A percentile compares a stretch with the other conserved stretches of the same genome.
These are phyloP conservation scores for Beauveria pseudobassiana DNA, from an alignment of 2,329 filamentous ascomycete genomes.

Conservation along the genomic window DNA sequence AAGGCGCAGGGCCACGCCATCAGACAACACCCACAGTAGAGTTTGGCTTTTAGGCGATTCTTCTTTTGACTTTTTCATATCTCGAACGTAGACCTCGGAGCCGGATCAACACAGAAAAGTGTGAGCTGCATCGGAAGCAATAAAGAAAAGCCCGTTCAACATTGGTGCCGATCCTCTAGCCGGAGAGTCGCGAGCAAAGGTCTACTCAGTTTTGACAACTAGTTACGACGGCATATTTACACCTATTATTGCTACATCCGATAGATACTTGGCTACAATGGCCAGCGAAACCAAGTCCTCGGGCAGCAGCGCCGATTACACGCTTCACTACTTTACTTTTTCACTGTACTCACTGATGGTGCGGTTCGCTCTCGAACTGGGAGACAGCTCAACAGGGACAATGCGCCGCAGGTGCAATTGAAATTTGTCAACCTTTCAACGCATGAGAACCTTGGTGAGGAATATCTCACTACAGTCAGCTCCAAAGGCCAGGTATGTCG, in stretches of 20 bases:
- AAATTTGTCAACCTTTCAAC: conserved; percentile 21
- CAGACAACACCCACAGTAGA: neutral
- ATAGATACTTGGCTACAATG: neutral
- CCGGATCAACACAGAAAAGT: neutral
- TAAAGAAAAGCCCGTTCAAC: neutral
- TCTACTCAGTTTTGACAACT: neutral
- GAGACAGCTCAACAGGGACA: conserved; percentile 17
- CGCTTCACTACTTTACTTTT: conserved; percentile 23
- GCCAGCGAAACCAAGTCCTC: neutral
- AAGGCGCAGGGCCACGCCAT: neutral
- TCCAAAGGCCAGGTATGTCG: conserved; percentile 22
- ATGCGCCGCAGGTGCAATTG: conserved; percentile 19
- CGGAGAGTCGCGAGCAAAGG: neutral
- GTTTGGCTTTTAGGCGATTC: neutral
- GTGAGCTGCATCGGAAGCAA: neutral
- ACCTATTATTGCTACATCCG: too few species aligned
- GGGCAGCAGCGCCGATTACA: conserved; percentile 15
- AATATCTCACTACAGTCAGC: conserved; percentile 21
- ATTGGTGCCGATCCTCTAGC: neutral
- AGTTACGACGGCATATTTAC: neutral
- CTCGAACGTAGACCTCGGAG: neutral
- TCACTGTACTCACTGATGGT: conserved; percentile 25
- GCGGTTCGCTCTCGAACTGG: conserved; percentile 22
- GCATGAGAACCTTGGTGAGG: conserved; percentile 21
- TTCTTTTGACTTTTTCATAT: neutral